phyloP scores from a whole-genome alignment of 805 yeast species.

The Ogataea ganodermae region DNA sequence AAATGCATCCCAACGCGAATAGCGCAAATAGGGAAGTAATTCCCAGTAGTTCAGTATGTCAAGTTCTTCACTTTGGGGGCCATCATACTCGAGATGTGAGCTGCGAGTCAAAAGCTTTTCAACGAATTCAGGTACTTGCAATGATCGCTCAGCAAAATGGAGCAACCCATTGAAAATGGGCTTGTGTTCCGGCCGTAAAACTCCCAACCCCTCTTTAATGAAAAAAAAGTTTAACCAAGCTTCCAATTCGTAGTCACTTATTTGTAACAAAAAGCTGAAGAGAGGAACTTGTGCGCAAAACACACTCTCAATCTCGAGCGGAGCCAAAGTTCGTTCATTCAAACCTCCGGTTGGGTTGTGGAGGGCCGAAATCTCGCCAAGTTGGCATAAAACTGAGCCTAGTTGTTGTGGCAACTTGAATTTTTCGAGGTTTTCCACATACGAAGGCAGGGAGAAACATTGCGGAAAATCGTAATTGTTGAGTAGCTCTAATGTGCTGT shows the following conservation, averaged over 20 bases:
- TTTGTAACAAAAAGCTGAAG: constrained; percentile 15
- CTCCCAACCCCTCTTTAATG: constrained; percentile 1
- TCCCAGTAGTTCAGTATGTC: constrained; percentile 19
- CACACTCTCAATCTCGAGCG: constrained; percentile 9
- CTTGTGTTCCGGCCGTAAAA: constrained; percentile 10
- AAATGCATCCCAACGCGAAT: constrained; percentile 20
- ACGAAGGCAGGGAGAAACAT: constrained; percentile 18
- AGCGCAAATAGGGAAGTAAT: constrained; percentile 17
- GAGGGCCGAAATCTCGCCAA: constrained; percentile 10
- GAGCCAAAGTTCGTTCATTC: constrained; percentile 2
- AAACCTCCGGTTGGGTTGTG: background rate
- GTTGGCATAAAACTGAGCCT: constrained; percentile 19
- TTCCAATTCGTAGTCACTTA: constrained; percentile 15
- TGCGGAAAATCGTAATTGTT: constrained; percentile 9
- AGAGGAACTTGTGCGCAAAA: constrained; percentile 17
- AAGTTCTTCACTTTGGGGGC: constrained; percentile 3
- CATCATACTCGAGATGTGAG: constrained; percentile 5
- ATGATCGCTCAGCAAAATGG: constrained; percentile 13
- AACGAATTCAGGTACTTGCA: constrained; percentile 9
- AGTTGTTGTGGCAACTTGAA: constrained; percentile 18
- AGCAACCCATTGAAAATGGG: constrained; percentile 18
- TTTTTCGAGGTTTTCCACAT: constrained; percentile 12
- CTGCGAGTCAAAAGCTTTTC: constrained; percentile 8
- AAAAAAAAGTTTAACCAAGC: constrained; percentile 18
- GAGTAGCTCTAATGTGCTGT: constrained; percentile 14